Evolutionary conservation across 2,329 filamentous ascomycete genomes (phyloP).

Genomic region (Colletotrichum cereale): DNA sequence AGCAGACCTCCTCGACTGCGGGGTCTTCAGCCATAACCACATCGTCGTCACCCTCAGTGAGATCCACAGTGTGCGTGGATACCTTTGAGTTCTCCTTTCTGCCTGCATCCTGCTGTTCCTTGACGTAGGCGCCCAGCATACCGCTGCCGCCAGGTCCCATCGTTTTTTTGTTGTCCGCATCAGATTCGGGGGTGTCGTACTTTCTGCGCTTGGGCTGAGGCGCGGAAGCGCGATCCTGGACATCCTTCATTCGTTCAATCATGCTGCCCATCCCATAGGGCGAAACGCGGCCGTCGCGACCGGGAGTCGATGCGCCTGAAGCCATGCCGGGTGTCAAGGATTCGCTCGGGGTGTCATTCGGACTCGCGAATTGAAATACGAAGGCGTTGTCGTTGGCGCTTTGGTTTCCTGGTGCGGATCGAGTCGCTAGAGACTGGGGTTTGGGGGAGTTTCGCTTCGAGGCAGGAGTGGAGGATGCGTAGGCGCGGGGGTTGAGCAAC

Average conservation of each 20-base stretch:
- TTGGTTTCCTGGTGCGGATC: constrained; percentile 23
- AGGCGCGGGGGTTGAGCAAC: constrained; percentile 39
- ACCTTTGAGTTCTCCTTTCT: constrained; percentile 45
- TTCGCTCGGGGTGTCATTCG: constrained; percentile 48
- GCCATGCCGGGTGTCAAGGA: constrained; percentile 49
- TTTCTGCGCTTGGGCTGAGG: constrained; percentile 77
- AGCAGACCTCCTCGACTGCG: constrained; percentile 80
- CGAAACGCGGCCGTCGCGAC: constrained; percentile 37
- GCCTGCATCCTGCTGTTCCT: constrained; percentile 66
- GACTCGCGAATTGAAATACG: constrained; percentile 58
- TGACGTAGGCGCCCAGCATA: constrained; percentile 75
- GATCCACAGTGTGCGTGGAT: constrained; percentile 64
- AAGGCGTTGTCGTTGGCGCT: constrained; percentile 48
- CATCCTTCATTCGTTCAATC: constrained; percentile 82
- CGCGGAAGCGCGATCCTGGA: constrained; percentile 72
- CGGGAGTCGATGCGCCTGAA: constrained; percentile 51
- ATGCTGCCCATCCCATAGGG: constrained; percentile 66
- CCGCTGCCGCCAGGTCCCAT: constrained; percentile 61
- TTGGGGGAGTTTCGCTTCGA: constrained; percentile 33
- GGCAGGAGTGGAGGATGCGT: constrained; percentile 12
- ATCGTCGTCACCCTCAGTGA: constrained; percentile 73
- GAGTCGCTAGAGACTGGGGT: constrained; percentile 32
- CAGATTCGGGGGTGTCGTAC: constrained; percentile 58
- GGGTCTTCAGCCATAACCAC: constrained; percentile 69
- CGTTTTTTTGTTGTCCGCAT: constrained; percentile 55